phyloP scores from a whole-genome alignment of 805 yeast species.

The Spathaspora passalidarum region DNA sequence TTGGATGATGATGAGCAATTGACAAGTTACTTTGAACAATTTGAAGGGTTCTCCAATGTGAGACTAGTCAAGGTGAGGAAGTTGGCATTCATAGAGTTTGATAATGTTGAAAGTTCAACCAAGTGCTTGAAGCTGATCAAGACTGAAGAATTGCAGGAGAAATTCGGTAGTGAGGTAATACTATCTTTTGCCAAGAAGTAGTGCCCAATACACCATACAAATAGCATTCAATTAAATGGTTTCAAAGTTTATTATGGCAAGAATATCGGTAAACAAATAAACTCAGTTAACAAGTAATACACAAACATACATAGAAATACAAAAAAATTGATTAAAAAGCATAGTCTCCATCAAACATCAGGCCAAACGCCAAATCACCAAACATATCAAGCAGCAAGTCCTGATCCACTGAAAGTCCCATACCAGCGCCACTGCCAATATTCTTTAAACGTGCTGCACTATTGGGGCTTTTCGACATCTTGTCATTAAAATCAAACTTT shows the following conservation, averaged over 20 bases:
- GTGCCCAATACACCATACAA: conserved; percentile 1
- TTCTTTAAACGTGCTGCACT: neutral
- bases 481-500: neutral
- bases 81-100: conserved; percentile 81
- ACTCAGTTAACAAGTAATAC: neutral
- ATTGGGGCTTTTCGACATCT: neutral
- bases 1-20: conserved; percentile 40
- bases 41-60: conserved; percentile 61
- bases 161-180: conserved; percentile 20
- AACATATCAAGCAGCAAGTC: conserved; percentile 22
- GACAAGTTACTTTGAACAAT: conserved; percentile 43
- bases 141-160: conserved; percentile 4
- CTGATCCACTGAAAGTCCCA: conserved; percentile 14
- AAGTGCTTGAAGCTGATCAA: conserved; percentile 19
- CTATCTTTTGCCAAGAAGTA: conserved; percentile 36
- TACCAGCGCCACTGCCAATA: conserved; percentile 1
- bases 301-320: neutral
- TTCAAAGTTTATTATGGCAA: no score
- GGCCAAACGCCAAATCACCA: conserved; percentile 24
- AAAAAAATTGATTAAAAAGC: neutral
- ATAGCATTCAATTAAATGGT: no score
- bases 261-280: no score
- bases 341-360: conserved; percentile 5
- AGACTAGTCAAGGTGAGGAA: conserved; percentile 64
- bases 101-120: conserved; percentile 49